Percentiles rank a stretch among this genome's conserved stretches.
These are phyloP conservation scores for Entamoeba nuttalli DNA, from an alignment of 208 protist species.

Conservation along the genomic window DNA sequence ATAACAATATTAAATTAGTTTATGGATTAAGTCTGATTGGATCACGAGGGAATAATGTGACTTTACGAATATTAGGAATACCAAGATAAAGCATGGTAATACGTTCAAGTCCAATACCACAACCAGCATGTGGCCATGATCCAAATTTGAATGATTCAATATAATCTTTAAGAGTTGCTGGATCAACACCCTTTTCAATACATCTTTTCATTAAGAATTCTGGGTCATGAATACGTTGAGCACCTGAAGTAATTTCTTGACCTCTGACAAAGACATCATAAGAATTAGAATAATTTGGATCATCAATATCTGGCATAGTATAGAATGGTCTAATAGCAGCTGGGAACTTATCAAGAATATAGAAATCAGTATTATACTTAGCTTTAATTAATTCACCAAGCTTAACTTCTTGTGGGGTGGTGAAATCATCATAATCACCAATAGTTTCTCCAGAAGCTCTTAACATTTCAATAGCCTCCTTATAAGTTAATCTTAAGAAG, in stretches of 20 bases:
- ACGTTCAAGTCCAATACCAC: slow-evolving; percentile 91
- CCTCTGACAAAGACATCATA: slow-evolving; percentile 99
- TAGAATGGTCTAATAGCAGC: slow-evolving; percentile 90
- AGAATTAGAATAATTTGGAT: slow-evolving; percentile 53
- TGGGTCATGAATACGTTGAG: slow-evolving; percentile 94
- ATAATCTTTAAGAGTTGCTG: slow-evolving; percentile 69
- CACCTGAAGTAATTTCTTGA: slow-evolving; percentile 97
- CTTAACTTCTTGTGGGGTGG: slow-evolving; percentile 75
- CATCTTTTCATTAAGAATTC: slow-evolving; percentile 55
- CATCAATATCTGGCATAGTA: slow-evolving; percentile 80
- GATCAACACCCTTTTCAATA: background rate
- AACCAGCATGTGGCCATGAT: slow-evolving; percentile 87
- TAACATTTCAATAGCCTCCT: slow-evolving; percentile 55
- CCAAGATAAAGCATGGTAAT: slow-evolving; percentile 96
- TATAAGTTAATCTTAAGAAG: slow-evolving; percentile 24
- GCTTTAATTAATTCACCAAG: slow-evolving; percentile 84
- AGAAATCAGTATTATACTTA: slow-evolving; percentile 93
- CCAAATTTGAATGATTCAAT: slow-evolving; percentile 91
- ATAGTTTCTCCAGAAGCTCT: background rate
- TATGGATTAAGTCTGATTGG: slow-evolving; percentile 80
- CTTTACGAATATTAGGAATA: slow-evolving; percentile 85
- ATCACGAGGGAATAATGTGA: slow-evolving; percentile 92
- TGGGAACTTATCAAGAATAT: slow-evolving; percentile 94
- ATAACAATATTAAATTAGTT: slow-evolving; percentile 13
- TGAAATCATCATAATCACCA: slow-evolving; percentile 25